Evolutionary conservation across 1,284 basidiomycete genomes (phyloP).

Genomic region (Heterobasidion annosum): DNA sequence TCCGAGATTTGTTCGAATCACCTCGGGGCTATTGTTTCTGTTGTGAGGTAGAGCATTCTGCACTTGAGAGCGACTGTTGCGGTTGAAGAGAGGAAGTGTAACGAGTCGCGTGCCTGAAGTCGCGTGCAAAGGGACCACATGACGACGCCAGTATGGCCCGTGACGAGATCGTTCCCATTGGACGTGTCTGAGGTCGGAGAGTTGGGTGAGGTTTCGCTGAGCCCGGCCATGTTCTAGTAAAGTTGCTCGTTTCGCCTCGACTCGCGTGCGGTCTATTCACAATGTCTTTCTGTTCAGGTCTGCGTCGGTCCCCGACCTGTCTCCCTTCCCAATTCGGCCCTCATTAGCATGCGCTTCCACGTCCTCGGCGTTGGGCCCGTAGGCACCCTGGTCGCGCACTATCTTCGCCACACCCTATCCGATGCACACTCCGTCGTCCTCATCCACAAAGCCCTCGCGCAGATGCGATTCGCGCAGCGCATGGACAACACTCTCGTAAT

Average conservation of each 20-base stretch:
- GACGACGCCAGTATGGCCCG: too few species aligned
- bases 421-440: conserved; percentile 52
- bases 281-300: background rate
- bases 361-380: conserved; percentile 73
- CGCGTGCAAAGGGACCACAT: too few species aligned
- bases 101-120: too few species aligned
- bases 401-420: conserved; percentile 57
- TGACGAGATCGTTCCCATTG: too few species aligned
- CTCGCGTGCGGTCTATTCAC: background rate
- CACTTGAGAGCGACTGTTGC: too few species aligned
- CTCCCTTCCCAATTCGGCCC: background rate
- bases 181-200: too few species aligned
- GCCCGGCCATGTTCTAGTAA: background rate
- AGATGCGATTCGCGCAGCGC: conserved; percentile 22
- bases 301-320: background rate
- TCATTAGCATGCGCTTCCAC: conserved; percentile 56
- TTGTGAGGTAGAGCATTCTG: too few species aligned
- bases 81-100: too few species aligned
- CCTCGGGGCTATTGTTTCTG: too few species aligned
- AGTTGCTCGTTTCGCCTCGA: background rate
- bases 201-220: too few species aligned
- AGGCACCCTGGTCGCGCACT: conserved; percentile 73
- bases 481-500: conserved; percentile 30
- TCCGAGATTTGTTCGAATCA: too few species aligned
- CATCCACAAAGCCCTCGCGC: conserved; percentile 43